A percentile compares a stretch with the other conserved stretches of the same genome.
Evolutionary conservation across 1,139 yeast species (phyloP).

Genomic region (Nakaseomyces bracarensis): DNA sequence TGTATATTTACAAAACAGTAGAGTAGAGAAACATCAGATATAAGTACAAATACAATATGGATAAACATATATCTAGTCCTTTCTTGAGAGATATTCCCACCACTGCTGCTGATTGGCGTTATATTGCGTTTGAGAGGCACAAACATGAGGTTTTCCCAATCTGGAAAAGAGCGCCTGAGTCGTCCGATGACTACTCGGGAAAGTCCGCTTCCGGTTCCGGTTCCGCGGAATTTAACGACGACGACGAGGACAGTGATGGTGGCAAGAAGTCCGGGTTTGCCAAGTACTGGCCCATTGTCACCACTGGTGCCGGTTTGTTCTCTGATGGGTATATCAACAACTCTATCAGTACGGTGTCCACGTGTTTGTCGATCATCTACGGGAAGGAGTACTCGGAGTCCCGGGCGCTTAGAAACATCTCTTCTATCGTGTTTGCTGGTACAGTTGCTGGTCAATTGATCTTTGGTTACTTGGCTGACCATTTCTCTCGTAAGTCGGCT

Average conservation of each 20-base stretch:
- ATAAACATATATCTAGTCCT: neutral
- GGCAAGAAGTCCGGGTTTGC: slow-evolving; percentile 2
- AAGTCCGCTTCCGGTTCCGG: too few relatives aligned
- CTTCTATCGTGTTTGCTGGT: slow-evolving; percentile 88
- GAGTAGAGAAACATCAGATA: neutral
- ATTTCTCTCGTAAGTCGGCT: slow-evolving; percentile 67
- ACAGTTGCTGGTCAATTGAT: slow-evolving; percentile 78
- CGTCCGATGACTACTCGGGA: neutral
- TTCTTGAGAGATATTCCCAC: slow-evolving; percentile 2
- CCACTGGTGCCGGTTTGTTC: slow-evolving; percentile 79
- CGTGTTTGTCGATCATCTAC: slow-evolving; percentile 58
- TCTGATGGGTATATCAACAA: slow-evolving; percentile 88
- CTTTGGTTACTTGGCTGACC: slow-evolving; percentile 76
- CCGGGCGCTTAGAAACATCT: slow-evolving; percentile 63
- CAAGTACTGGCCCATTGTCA: slow-evolving; percentile 7
- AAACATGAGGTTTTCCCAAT: slow-evolving; percentile 3
- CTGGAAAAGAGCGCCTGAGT: neutral
- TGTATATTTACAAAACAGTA: neutral
- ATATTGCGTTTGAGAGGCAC: neutral
- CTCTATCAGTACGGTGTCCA: slow-evolving; percentile 67
- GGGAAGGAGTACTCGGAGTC: slow-evolving; percentile 55
- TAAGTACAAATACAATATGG: neutral
- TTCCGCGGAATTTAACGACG: neutral
- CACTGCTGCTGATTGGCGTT: neutral
- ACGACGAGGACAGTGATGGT: neutral